A percentile compares a stretch with the other conserved stretches of the same genome.
Conservation (phyloP, 352 stramenopile genomes). For the Blastocystis sp. region DNA sequence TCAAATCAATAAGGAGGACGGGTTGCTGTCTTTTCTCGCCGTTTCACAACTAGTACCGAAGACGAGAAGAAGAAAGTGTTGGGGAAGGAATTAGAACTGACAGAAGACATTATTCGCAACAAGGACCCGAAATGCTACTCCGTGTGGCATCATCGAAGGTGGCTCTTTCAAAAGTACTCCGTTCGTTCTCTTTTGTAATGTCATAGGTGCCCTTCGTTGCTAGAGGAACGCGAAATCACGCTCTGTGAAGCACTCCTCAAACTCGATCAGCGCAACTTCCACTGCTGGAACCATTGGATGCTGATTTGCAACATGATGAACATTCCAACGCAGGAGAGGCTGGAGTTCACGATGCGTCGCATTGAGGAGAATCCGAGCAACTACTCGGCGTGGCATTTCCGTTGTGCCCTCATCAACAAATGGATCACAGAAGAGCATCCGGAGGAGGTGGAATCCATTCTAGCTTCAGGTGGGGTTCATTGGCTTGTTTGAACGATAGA, state of each 20-base stretch:
- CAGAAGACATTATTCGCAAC: slow-evolving; percentile 85
- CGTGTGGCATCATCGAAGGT: slow-evolving; percentile 85
- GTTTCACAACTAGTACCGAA: slow-evolving; percentile 73
- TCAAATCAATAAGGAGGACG: not conserved
- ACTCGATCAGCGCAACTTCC: slow-evolving; percentile 96
- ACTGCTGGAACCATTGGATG: slow-evolving; percentile 97
- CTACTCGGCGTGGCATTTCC: slow-evolving; percentile 92
- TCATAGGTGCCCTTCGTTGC: slow-evolving; percentile 15
- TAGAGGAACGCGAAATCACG: slow-evolving; percentile 78
- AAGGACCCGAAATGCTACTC: slow-evolving; percentile 96
- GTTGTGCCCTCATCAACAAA: slow-evolving; percentile 79
- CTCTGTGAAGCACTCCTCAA: slow-evolving; percentile 81
- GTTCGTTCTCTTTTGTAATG: slow-evolving; percentile 13
- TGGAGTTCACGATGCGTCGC: slow-evolving; percentile 91
- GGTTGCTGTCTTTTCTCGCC: slow-evolving; percentile 66
- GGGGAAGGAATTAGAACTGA: slow-evolving; percentile 87
- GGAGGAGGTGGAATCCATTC: not conserved
- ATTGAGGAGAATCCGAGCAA: slow-evolving; percentile 98
- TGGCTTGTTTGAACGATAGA: slow-evolving; percentile 76
- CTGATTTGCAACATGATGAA: slow-evolving; percentile 78
- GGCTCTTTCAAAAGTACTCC: slow-evolving; percentile 70
- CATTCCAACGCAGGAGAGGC: slow-evolving; percentile 79
- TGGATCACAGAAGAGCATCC: slow-evolving; percentile 1
- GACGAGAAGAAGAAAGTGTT: slow-evolving; percentile 77
- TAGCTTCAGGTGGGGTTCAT: not conserved